Evolutionary conservation across 1,139 yeast species (phyloP), one percentile per base, ranked within the genome.

Genomic region (Candida sojae): DNA sequence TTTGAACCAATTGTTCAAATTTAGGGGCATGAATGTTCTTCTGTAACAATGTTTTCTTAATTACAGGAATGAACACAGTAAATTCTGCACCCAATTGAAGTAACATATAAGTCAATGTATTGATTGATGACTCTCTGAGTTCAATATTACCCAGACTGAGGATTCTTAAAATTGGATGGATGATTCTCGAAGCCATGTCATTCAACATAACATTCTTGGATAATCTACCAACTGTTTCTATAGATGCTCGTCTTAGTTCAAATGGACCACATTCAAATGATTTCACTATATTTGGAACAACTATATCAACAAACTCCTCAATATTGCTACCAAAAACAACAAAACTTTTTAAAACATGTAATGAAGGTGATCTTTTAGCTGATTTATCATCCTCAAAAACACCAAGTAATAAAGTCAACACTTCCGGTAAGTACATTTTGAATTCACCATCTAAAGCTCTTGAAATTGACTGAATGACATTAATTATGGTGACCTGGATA

Each of bases 391-490:
- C 84, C 48, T 89, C 96, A 50, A 93, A 74, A 3, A 90, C 88
- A 44, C 86, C 85, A 44, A 93, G 71, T 62, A 93, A 75, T 44
- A 89, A 70, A 0, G 95, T 90, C 46, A 93, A 73, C 1, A 93
- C 81, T 30, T 84, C 84, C 0, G 97, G 89, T 52, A 95, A 73
- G 62, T 86, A 86, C 65, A 86, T 77, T 58, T 90, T 92, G 69
- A 95, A 93, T 59, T 93, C 99, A 2, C 96, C 96, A 53, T 90
- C 96, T 47, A 93, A 73, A 0, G 97, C 93, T 46, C 82, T 80
- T 0, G 97, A 88, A 42, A 93, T 82, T 0, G 93, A 82, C 60
- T 93, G 98, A 34, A 92, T 83, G 42, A 93, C 78, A 30, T 86
- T 81, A 40, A 93, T 82, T 30, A 93, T 88, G 0, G 93, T 87